phyloP scores from a whole-genome alignment of 1,284 basidiomycete genomes.

The Cryptococcus sp. region DNA sequence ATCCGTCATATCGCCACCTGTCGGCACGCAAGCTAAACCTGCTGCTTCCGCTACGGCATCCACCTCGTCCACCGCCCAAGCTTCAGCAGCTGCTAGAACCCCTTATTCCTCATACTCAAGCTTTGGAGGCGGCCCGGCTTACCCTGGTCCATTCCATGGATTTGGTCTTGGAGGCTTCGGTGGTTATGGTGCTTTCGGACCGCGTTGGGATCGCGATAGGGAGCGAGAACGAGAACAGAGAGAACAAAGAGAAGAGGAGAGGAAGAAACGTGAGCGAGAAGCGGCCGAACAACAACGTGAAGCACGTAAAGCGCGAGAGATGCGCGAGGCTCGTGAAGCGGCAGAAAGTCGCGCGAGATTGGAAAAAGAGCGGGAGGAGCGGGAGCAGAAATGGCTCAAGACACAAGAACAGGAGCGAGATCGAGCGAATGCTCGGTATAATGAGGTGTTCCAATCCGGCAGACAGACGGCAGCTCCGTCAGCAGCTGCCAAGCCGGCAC shows the following conservation, averaged over 20 bases:
- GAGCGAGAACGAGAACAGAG: constrained; percentile 18
- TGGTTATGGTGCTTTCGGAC: constrained; percentile 20
- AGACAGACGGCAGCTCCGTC: background rate
- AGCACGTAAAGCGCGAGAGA: background rate
- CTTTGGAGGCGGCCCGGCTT: constrained; percentile 7
- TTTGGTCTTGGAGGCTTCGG: constrained; percentile 23
- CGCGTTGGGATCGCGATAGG: constrained; percentile 17
- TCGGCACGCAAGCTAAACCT: constrained; percentile 6
- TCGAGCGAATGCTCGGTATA: constrained; percentile 10
- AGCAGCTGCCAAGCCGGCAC: background rate
- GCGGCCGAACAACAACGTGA: background rate
- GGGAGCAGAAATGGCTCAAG: constrained; percentile 12
- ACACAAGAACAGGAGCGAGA: constrained; percentile 11
- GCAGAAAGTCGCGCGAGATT: constrained; percentile 5
- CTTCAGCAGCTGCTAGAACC: constrained; percentile 4
- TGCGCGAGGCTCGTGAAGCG: background rate
- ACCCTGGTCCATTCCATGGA: constrained; percentile 16
- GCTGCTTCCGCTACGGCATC: background rate
- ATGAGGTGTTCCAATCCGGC: constrained; percentile 9
- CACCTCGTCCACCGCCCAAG: background rate
- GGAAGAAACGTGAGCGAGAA: constrained; percentile 12
- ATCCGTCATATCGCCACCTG: constrained; percentile 9
- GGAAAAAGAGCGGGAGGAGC: constrained; percentile 18
- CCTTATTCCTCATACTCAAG: constrained; percentile 10
- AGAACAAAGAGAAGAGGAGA: constrained; percentile 11